Evolutionary conservation across 2,329 filamentous ascomycete species (phyloP).

Genomic region (Pseudogymnoascus sp.): DNA sequence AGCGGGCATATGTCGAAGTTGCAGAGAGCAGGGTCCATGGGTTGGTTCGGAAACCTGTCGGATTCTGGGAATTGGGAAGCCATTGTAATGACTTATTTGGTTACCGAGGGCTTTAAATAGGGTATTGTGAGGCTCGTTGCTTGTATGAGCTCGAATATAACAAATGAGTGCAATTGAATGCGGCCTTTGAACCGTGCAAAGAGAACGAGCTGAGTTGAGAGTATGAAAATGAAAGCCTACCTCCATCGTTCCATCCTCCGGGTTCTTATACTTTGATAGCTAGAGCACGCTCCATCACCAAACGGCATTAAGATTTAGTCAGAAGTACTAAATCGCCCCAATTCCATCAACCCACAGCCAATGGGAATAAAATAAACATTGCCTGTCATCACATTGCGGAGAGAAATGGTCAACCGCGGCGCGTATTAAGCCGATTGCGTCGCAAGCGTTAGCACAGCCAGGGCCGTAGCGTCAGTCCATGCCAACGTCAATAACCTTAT

Average conservation of each 20-base stretch:
- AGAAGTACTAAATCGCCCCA: neutral
- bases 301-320: neutral
- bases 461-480: neutral
- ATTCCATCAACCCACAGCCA: neutral
- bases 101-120: neutral
- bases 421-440: neutral
- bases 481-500: neutral
- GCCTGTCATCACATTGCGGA: neutral
- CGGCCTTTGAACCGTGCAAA: neutral
- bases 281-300: neutral
- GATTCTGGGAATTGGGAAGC: neutral
- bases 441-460: neutral
- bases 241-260: neutral
- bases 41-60: neutral
- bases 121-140: neutral
- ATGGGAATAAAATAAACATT: slow-evolving; percentile 1
- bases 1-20: slow-evolving; percentile 33
- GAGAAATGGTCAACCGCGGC: neutral
- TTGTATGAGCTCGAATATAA: neutral
- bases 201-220: neutral
- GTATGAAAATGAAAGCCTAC: neutral
- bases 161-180: neutral
- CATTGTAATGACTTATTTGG: neutral
- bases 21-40: slow-evolving; percentile 21
- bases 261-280: neutral